Base-by-base conservation (phyloP, 495 filamentous ascomycete genomes). In the Parmelia sp. region DNA sequence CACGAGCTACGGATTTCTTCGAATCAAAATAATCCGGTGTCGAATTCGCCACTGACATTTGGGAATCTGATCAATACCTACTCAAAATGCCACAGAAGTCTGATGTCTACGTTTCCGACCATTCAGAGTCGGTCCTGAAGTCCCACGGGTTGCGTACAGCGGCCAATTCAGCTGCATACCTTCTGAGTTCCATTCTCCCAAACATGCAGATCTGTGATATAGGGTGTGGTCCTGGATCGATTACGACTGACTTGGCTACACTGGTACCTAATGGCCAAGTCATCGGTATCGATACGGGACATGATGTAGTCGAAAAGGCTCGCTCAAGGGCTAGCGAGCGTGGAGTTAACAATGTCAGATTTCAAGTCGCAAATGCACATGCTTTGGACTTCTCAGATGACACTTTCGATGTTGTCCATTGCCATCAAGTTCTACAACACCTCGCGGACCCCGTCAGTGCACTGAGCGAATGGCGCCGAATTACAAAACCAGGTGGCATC, bases 171-270 rank as follows among this genome's bases (percentile, higher is more conserved):
- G 79, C 80, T 31, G 70, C 76, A 35, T 80, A 83, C 65, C 73
- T 88, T 11, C 69, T 84, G 3, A 77, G 75, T 3, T 74, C 80
- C 64, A 69, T 87, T 47, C 70, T 71, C 27, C 77, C 81, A 0
- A 57, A 72, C 49, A 75, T 79, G 71, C 72, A 75, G 21, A 80
- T 86, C 42, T 79, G 86, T 39, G 83, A 86, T 66, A 74, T 86
- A 36, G 83, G 83, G 55, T 86, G 83, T 69, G 83, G 83, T 19
- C 83, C 82, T 0, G 83, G 83, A 25, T 82, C 77, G 31, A 85
- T 87, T 59, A 85, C 82, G 1, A 69, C 78, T 1, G 82, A 80
- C 56, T 69, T 86, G 10, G 82, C 82, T 14, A 61, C 64, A 1
- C 70, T 75, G 42, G 78, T 81, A 1, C 77, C 81, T 0, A 51